phyloP scores from a whole-genome alignment of 495 filamentous ascomycete species.

The Hypomontagnella submonticulosa region DNA sequence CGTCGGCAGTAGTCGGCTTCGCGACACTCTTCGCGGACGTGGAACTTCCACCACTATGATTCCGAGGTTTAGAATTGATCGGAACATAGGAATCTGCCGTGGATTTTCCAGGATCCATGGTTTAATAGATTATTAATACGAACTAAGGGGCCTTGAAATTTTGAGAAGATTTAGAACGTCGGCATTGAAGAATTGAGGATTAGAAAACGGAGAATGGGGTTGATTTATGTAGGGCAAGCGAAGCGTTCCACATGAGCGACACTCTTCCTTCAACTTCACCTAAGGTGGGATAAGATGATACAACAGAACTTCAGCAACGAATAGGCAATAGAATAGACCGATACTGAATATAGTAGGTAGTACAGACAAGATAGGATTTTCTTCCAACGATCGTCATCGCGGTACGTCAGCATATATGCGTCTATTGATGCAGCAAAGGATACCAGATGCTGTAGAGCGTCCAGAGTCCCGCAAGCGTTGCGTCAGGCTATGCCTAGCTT shows the following conservation, averaged over 20 bases:
- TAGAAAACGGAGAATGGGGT: not conserved
- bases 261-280: not conserved
- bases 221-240: too few species aligned
- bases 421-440: constrained; percentile 2
- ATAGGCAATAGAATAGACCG: constrained; percentile 17
- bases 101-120: constrained; percentile 38
- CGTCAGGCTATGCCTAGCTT: constrained; percentile 17
- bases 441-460: constrained; percentile 15
- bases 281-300: constrained; percentile 5
- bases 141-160: not conserved
- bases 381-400: constrained; percentile 26
- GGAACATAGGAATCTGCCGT: constrained; percentile 10
- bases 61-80: constrained; percentile 12
- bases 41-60: not conserved
- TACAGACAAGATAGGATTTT: constrained; percentile 14
- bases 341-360: constrained; percentile 29
- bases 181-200: not conserved
- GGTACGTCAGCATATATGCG: constrained; percentile 38
- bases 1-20: constrained; percentile 14
- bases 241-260: constrained; percentile 1
- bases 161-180: not conserved
- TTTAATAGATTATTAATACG: not conserved
- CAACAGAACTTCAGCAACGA: not conserved
- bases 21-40: constrained; percentile 9
- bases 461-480: constrained; percentile 27